Evolutionary conservation across 441 rosid genomes (phyloP), one percentile per base, ranked within the genome.

Genomic region (Gossypium laxum): DNA sequence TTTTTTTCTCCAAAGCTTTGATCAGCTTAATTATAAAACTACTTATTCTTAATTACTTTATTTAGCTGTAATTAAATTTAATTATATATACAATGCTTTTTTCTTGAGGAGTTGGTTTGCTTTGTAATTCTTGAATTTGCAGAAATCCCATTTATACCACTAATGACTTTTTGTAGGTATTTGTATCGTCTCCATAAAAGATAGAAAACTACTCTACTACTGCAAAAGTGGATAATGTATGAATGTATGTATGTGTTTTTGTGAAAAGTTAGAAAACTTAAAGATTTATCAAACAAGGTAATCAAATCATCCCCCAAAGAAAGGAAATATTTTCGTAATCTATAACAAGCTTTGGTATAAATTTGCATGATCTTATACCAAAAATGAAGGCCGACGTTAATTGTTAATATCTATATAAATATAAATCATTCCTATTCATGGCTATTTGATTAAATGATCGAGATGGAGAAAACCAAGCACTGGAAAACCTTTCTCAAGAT

Each of bases 401-500:
- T 32, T 1, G 41, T 32, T 32, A 32, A 32, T 32, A 32, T 32
- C 41, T 32, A 5, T 32, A 32, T 32, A 5, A 32, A 32, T 5
- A 32, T 32, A 32, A 32, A 5, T 1, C 41, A 32, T 32, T 5
- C 41, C 41, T 32, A 32, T 32, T 5, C 38, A 32, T 32, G 8
- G 38, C 38, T 32, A 32, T 32, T 32, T 1, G 24, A 5, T 43
- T 22, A 22, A 1, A 26, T 67, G 17, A 19, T 55, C 59, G 7
- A 50, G 43, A 11, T 5, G 57, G 59, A 10, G 7, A 30, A 22
- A 15, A 67, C 2, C 15, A 48, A 50, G 47, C 71, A 67, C 11
- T 56, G 52, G 38, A 21, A 51, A 67, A 67, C 58, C 60, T 50
- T 67, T 67, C 26, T 67, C 59, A 51, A 51, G 71, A 67, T 51